Conservation (phyloP, 352 stramenopile genomes). For the Phytophthora vignae region DNA sequence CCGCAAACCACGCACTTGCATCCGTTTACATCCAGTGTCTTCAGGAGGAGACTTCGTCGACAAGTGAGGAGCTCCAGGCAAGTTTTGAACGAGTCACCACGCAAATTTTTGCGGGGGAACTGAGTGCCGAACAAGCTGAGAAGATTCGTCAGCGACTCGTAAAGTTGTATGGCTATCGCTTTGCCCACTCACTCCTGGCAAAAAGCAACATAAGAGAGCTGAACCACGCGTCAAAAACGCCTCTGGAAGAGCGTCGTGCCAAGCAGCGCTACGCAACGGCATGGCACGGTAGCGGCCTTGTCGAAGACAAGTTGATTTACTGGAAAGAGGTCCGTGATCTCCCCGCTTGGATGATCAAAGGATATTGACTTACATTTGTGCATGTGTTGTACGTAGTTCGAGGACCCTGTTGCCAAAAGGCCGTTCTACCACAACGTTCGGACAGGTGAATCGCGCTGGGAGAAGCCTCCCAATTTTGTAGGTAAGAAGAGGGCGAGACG, state of each 20-base stretch:
- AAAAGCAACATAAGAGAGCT: constrained; percentile 56
- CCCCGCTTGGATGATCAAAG: not conserved
- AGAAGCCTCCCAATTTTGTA: constrained; percentile 52
- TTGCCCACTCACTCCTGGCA: constrained; percentile 49
- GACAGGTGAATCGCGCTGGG: constrained; percentile 72
- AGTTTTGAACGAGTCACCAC: constrained; percentile 32
- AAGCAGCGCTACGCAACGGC: constrained; percentile 51
- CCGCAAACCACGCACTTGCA: constrained; percentile 59
- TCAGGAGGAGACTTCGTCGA: not conserved
- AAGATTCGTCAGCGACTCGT: constrained; percentile 47
- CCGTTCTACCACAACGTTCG: constrained; percentile 80
- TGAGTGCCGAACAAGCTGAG: constrained; percentile 28
- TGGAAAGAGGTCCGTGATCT: constrained; percentile 65
- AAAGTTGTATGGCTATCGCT: constrained; percentile 57
- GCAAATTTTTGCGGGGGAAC: constrained; percentile 31
- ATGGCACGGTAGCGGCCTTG: constrained; percentile 33
- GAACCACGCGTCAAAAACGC: constrained; percentile 31
- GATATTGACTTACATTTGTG: not conserved
- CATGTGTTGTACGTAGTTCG: constrained; percentile 40
- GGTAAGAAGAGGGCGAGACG: constrained; percentile 37
- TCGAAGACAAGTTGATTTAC: constrained; percentile 62
- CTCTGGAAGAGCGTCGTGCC: constrained; percentile 45
- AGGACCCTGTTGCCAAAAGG: constrained; percentile 47
- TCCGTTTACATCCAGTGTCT: constrained; percentile 36
- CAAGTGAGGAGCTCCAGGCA: constrained; percentile 2